Evolutionary conservation across 805 yeast genomes (phyloP).

Genomic region (Naumovozyma castellii): DNA sequence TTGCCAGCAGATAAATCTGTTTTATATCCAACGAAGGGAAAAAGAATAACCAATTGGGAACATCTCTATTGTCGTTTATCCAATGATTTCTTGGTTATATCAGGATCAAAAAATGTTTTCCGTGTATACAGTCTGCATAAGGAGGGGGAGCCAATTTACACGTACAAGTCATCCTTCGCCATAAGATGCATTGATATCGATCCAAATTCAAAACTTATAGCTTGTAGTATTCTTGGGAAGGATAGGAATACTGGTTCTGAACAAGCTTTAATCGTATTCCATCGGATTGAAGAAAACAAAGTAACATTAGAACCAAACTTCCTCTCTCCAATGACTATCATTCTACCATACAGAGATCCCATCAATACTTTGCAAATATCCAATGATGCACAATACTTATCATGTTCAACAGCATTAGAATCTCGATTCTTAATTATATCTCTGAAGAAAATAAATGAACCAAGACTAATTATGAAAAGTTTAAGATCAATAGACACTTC

Average conservation of each 20-base stretch:
- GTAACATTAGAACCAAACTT: slow-evolving; percentile 14
- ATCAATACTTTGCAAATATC: slow-evolving; percentile 68
- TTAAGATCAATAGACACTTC: slow-evolving; percentile 53
- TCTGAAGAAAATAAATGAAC: slow-evolving; percentile 51
- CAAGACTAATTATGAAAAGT: slow-evolving; percentile 61
- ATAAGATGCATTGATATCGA: slow-evolving; percentile 71
- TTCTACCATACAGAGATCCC: slow-evolving; percentile 82
- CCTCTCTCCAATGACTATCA: slow-evolving; percentile 58
- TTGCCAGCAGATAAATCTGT: slow-evolving; percentile 7
- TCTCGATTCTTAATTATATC: slow-evolving; percentile 70
- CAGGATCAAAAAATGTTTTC: slow-evolving; percentile 63
- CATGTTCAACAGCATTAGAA: slow-evolving; percentile 63
- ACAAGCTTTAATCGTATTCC: slow-evolving; percentile 66
- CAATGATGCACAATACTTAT: slow-evolving; percentile 54
- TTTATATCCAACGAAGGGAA: slow-evolving; percentile 5
- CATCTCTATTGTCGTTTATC: slow-evolving; percentile 52
- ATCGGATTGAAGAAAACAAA: slow-evolving; percentile 28
- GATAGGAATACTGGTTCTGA: slow-evolving; percentile 60
- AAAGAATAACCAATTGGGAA: slow-evolving; percentile 38
- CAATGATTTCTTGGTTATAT: slow-evolving; percentile 47
- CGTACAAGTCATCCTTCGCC: slow-evolving; percentile 62
- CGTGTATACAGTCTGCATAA: slow-evolving; percentile 51
- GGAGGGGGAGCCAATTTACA: slow-evolving; percentile 55
- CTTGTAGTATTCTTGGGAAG: slow-evolving; percentile 75
- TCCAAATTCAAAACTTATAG: slow-evolving; percentile 52